Base-by-base conservation (phyloP, 192 early-diverging fungal species). In the Coemansia sp. region DNA sequence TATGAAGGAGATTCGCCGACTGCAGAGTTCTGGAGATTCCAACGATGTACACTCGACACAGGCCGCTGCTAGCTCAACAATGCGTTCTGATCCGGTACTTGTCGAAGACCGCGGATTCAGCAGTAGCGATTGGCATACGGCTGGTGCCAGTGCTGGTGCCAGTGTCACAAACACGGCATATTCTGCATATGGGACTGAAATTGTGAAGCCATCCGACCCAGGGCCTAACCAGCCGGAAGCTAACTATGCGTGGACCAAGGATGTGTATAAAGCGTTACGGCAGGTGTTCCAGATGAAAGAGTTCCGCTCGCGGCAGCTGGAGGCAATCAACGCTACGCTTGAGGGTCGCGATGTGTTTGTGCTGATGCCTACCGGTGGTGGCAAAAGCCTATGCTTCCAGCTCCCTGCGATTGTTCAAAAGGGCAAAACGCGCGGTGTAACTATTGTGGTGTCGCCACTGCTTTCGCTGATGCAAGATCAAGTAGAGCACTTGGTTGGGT, bases 341-440 rank as follows among this genome's bases (percentile, higher is more conserved):
- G 63, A 75, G 12, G 94, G 92, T 5, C 79, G 86, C 48, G 96
- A 98, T 61, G 86, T 88, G 6, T 92, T 98, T 78, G 90, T 98
- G 31, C 82, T 98, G n/a, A 98, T 98, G 96, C 96, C 96, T 0
- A 98, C 96, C 1, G 96, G 96, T 42, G 94, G 94, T 0, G 96
- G 96, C 2, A 98, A 98, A 71, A 91, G 89, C 60, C 80, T 98
- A 15, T 98, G 96, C 73, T 98, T 96, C 68, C 93, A 95, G 79
- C 81, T 98, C 8, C 94, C 94, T 0, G 90, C 93, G 4, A 64
- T 91, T 20, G 56, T 93, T n/a, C 79, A 71, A 36, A 81, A 81
- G 49, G 88, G 84, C 61, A 58, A 50, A 5, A 91, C 88, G 11
- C 66, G 71, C 24, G 93, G 93, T 8, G 74, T 98, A 0, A 95